Evolutionary conservation across 2,329 filamentous ascomycete genomes (phyloP), one percentile per base, ranked within the genome.

Genomic region (Cercospora sojina): DNA sequence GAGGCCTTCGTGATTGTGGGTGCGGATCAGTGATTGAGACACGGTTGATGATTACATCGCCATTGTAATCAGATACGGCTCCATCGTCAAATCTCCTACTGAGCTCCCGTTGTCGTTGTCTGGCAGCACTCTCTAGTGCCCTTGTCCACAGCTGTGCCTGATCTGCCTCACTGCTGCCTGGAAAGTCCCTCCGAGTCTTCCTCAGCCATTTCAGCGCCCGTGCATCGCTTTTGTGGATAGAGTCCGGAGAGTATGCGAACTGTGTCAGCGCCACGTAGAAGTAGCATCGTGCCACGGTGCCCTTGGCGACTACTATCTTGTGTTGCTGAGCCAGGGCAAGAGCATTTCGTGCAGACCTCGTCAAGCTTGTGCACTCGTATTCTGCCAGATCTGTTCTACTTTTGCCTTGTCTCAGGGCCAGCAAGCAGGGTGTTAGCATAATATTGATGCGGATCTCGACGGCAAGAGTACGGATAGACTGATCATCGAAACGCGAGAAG

Each of bases 121-220:
- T 41, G 23, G 35, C 25, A 13, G 18, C 32, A n/a, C 20, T 38
- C 25, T 60, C 58, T 25, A 60, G 16, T 13, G 18, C 38, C 31
- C 6, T 49, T 12, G 57, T 12, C 60, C 60, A 62, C 23, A 55
- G 23, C 31, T 56, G 47, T 18, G 60, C 49, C 27, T 56, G 31
- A 41, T 55, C 60, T 27, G 47, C 47, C 35, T 62, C 60, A 6
- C 23, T 23, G 31, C 20, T 27, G 3, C 51, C 49, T 6, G 29
- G 49, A 41, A 38, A 43, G 5, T 25, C 13, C 9, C 13, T 41
- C 12, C 25, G 20, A 25, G 49, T 41, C n/a, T 38, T 25, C n/a
- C 49, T 56, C 23, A 62, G 53, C n/a, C 49, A 53, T n/a, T 62
- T 62, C 7, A 53, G 60, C 29, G 60, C 60, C 16, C 60, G 47